Base-by-base conservation (phyloP, 2,329 filamentous ascomycete genomes). In the Penicillium sp. region DNA sequence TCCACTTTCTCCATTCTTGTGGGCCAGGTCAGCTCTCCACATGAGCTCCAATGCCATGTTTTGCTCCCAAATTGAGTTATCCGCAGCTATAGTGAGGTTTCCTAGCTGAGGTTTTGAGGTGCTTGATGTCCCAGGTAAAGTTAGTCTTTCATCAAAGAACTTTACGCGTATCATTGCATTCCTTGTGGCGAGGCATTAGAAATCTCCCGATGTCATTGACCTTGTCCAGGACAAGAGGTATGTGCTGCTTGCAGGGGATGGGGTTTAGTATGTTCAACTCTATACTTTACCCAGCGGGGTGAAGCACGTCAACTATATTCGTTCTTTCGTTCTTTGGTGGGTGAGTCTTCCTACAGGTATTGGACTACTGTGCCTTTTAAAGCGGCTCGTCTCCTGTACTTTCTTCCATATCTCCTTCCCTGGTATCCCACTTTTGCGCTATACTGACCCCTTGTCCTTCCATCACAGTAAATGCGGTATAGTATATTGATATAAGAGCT, bases 261-360 rank as follows among this genome's bases (percentile, higher is more conserved):
- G 16, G n/a, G 11, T 22, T 24, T 21, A 16, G 39, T 24, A n/a
- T n/a, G n/a, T 33, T 16, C 14, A 33, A 33, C n/a, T 9, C n/a
- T 35, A 16, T 26, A 16, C 5, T 16, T 10, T 31, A 8, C 31
- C 16, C 39, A 19, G 52, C 31, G 41, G 35, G 21, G 26, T 47
- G 4, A 11, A 55, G 37, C 51, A 55, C 52, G 51, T 57, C 53
- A 56, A 44, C 26, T 27, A n/a, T 41, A 41, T 26, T 24, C 16
- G 4, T 13, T 35, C n/a, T 7, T 19, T 11, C 5, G 8, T 13
- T 35, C 24, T 7, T 10, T 19, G 56, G 52, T 52, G 35, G 11
- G 19, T 26, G 24, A 33, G 27, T 39, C 16, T 2, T 8, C 4
- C 26, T 31, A 24, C 22, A n/a, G 22, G 8, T 45, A 26, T 26